These are phyloP conservation scores for Irpex rosettiformis DNA, from an alignment of 1,284 basidiomycete species.

Conservation along the genomic window DNA sequence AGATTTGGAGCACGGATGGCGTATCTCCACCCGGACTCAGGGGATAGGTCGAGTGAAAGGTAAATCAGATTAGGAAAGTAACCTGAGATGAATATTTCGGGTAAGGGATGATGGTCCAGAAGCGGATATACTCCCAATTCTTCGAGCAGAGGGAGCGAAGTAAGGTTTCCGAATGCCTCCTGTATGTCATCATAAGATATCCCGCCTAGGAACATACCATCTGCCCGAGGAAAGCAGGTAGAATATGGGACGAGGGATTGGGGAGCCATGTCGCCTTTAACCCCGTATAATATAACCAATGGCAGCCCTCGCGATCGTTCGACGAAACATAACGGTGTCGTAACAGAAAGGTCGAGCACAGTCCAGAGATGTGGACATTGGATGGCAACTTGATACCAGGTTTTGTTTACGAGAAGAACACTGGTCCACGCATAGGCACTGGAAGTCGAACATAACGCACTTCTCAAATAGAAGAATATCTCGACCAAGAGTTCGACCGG, in stretches of 20 bases:
- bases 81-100: background rate
- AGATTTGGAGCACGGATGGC: background rate
- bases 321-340: background rate
- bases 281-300: background rate
- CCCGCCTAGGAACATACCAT: too few relatives aligned
- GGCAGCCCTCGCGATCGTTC: background rate
- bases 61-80: background rate
- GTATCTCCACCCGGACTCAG: background rate
- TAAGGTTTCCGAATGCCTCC: too few relatives aligned
- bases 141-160: background rate
- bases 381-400: background rate
- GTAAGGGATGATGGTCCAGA: background rate
- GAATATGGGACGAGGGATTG: too few relatives aligned
- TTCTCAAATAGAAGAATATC: background rate
- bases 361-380: background rate
- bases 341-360: background rate
- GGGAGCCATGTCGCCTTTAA: too few relatives aligned
- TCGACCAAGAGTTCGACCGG: background rate
- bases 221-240: too few relatives aligned
- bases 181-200: too few relatives aligned
- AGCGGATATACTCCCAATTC: background rate
- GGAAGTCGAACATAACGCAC: background rate
- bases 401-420: background rate
- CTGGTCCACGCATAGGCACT: background rate
- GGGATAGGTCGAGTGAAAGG: background rate